These are phyloP conservation scores for Nakazawaea ernobii DNA, from an alignment of 805 yeast genomes.

Conservation along the genomic window DNA sequence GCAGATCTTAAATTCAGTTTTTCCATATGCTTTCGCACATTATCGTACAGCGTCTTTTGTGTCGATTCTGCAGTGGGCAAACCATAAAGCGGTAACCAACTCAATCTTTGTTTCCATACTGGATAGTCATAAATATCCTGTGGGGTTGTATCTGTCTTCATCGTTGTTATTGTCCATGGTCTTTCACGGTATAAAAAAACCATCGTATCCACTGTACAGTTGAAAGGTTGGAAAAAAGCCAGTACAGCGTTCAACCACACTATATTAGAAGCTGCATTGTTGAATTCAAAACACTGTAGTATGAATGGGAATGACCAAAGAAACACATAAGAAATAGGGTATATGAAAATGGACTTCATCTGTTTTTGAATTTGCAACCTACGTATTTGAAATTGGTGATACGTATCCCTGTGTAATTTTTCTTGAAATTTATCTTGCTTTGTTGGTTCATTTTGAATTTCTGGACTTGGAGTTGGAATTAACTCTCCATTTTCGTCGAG, in stretches of 20 bases:
- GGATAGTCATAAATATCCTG: conserved; percentile 22
- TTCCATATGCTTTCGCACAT: neutral
- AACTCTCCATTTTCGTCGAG: conserved; percentile 5
- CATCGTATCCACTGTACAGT: conserved; percentile 69
- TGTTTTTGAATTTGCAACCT: conserved; percentile 68
- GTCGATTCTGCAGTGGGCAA: conserved; percentile 26
- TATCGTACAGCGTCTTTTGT: neutral
- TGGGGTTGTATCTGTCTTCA: conserved; percentile 19
- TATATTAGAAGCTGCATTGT: conserved; percentile 38
- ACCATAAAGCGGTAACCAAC: conserved; percentile 38
- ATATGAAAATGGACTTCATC: conserved; percentile 72
- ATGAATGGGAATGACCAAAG: conserved; percentile 81
- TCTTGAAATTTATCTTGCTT: neutral
- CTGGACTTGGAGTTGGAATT: neutral
- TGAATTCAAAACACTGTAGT: conserved; percentile 45
- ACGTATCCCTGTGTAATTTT: conserved; percentile 52
- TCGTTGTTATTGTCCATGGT: conserved; percentile 54
- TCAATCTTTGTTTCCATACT: conserved; percentile 33
- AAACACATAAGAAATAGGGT: conserved; percentile 76
- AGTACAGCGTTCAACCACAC: conserved; percentile 61
- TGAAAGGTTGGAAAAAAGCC: conserved; percentile 77
- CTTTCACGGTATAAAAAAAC: conserved; percentile 74
- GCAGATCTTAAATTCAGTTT: neutral
- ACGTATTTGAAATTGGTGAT: conserved; percentile 55
- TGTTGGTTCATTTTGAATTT: neutral